phyloP scores from a whole-genome alignment of 805 yeast genomes.

The Saturnispora zaruensis region DNA sequence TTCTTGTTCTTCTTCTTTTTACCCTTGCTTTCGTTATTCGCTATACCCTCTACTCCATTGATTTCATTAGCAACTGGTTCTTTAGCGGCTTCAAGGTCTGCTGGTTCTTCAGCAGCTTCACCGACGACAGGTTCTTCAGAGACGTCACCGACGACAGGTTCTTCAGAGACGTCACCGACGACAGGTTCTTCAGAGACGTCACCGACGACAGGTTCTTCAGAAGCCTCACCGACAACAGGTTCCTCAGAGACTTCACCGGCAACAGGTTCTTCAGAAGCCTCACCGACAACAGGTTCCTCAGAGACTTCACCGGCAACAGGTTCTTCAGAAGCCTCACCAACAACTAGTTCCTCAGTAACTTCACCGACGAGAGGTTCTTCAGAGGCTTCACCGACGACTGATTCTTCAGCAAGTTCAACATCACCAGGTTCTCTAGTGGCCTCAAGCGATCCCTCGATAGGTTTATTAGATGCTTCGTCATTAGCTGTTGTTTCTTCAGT shows the following conservation, averaged over 20 bases:
- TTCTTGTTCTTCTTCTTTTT: conserved; percentile 28
- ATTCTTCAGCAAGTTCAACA: neutral
- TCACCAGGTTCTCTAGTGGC: conserved; percentile 1
- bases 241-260: too few relatives aligned
- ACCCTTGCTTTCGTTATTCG: neutral
- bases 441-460: neutral
- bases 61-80: conserved; percentile 5
- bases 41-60: neutral
- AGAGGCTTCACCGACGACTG: neutral
- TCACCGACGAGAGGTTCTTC: conserved; percentile 6
- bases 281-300: conserved; percentile 1
- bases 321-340: neutral
- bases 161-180: neutral
- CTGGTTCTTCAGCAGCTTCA: conserved; percentile 1
- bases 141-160: neutral
- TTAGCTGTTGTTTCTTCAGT: too few relatives aligned
- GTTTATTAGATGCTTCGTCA: too few relatives aligned
- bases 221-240: neutral
- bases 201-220: neutral
- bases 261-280: conserved; percentile 8
- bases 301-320: neutral
- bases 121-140: neutral
- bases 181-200: neutral
- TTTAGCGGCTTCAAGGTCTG: neutral
- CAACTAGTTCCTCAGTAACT: conserved; percentile 14